Conservation (phyloP, 768 basidiomycete genomes). For the Podaxis sp. region DNA sequence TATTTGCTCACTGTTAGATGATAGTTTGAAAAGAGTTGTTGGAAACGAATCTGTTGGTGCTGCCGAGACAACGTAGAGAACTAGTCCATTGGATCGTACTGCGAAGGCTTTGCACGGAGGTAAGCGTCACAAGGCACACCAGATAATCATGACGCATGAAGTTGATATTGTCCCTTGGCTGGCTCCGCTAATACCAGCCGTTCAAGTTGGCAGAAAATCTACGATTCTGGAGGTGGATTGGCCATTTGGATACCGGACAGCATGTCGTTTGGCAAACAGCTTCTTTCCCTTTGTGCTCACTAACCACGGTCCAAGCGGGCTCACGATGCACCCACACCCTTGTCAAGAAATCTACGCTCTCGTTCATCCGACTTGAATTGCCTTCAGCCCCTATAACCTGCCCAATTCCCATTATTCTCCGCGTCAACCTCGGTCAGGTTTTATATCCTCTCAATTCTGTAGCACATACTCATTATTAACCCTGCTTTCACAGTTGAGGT, state of each 20-base stretch:
- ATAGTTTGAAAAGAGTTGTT: neutral
- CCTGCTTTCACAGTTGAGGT: too few species aligned
- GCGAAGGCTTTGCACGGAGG: neutral
- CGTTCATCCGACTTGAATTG: neutral
- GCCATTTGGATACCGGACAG: neutral
- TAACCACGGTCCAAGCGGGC: neutral
- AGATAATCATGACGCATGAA: neutral
- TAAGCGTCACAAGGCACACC: neutral
- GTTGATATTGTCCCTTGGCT: too few species aligned
- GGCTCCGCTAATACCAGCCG: neutral
- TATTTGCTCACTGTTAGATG: neutral
- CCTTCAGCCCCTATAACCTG: too few species aligned
- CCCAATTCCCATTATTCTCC: neutral
- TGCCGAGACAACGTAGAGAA: neutral
- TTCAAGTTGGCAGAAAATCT: neutral
- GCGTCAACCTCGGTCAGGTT: neutral
- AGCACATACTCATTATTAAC: neutral
- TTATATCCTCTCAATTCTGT: neutral
- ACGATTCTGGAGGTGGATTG: neutral
- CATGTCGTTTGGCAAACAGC: neutral
- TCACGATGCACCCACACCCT: too few species aligned
- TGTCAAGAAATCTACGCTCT: neutral
- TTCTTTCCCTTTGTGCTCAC: neutral
- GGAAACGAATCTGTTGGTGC: neutral
- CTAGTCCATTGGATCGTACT: neutral